These are phyloP conservation scores for Brasenia schreberi DNA, from an alignment of 164 flowering plant genomes.

Conservation along the genomic window DNA sequence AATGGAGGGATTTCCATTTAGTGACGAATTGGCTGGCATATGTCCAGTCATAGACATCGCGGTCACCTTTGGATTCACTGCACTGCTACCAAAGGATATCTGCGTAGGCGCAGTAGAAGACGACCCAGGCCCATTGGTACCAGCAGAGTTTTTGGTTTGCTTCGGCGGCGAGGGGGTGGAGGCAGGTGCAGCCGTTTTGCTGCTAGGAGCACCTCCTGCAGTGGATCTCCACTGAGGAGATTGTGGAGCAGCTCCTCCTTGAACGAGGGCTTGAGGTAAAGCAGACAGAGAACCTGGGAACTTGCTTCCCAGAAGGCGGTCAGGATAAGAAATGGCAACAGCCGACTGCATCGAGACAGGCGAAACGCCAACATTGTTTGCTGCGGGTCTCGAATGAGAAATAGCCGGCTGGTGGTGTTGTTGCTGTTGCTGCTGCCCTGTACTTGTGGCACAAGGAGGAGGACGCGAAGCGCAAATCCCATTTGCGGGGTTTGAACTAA, in stretches of 20 bases:
- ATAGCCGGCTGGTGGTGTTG: conserved; percentile 34
- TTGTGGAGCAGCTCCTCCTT: conserved; percentile 31
- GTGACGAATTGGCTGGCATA: background rate
- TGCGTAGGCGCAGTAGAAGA: conserved; percentile 31
- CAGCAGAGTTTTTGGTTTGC: conserved; percentile 12
- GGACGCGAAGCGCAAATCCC: conserved; percentile 19
- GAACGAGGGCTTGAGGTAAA: conserved; percentile 51
- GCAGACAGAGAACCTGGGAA: conserved; percentile 38
- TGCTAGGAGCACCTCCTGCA: background rate
- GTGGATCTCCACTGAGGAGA: conserved; percentile 73
- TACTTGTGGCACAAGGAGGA: conserved; percentile 20
- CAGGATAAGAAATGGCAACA: conserved; percentile 20
- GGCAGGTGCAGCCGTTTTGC: conserved; percentile 29
- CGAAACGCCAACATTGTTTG: conserved; percentile 30
- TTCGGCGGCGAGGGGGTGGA: conserved; percentile 41
- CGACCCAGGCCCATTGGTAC: conserved; percentile 26
- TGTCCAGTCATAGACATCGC: background rate
- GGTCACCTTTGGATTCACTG: conserved; percentile 19
- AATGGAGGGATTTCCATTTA: background rate
- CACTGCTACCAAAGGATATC: conserved; percentile 59
- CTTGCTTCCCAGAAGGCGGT: conserved; percentile 42
- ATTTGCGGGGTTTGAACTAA: conserved; percentile 21
- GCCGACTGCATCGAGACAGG: background rate
- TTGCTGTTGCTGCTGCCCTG: conserved; percentile 21
- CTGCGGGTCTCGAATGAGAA: conserved; percentile 36